Base-by-base conservation (phyloP, 768 basidiomycete genomes). In the Tricholoma matsutake region DNA sequence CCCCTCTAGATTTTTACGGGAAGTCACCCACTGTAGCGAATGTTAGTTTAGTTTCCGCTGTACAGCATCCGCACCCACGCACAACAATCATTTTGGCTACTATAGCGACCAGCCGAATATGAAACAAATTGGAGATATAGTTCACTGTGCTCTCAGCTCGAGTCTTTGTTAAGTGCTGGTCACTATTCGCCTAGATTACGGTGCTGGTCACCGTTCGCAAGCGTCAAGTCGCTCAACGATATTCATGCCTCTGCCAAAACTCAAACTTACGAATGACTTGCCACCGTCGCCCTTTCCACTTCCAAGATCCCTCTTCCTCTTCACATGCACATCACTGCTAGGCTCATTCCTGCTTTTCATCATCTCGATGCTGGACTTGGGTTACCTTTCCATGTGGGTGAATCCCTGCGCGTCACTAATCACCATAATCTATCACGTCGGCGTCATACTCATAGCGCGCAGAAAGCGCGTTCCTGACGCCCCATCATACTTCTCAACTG, bases 401-500 rank as follows among this genome's bases (percentile, higher is more conserved):
- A 74, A 69, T 37, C 74, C 72, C 14, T 70, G 69, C 60, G 54
- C 67, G 20, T 63, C 72, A 8, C 35, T 73, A 16, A 70, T 74
- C 62, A 75, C 74, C 4, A 60, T 72, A 49, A 32, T 71, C 8
- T 76, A 71, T 58, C 72, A 74, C 51, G 41, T 66, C 29, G 59
- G 68, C 9, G 65, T 73, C 28, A 49, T 73, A 16, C 52, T 75
- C 18, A 60, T 75, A 11, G 65, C 71, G 6, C 68, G 67, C 14
- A 64, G 63, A 41, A 69, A 68, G 51, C 67, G 73, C 20, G 63
- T 63, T 37, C 58, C 63, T 34, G 63, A 68, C 9, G 59, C 68
- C 11, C 74, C 74, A 3, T 72, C 72, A 20, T 76, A 74, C 61
- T 76, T 74, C 60, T 73, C 71, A 6, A 74, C 74, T 1, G 62